Evolutionary conservation across 2,329 filamentous ascomycete genomes (phyloP).

Genomic region (Trichophyton rubrum): DNA sequence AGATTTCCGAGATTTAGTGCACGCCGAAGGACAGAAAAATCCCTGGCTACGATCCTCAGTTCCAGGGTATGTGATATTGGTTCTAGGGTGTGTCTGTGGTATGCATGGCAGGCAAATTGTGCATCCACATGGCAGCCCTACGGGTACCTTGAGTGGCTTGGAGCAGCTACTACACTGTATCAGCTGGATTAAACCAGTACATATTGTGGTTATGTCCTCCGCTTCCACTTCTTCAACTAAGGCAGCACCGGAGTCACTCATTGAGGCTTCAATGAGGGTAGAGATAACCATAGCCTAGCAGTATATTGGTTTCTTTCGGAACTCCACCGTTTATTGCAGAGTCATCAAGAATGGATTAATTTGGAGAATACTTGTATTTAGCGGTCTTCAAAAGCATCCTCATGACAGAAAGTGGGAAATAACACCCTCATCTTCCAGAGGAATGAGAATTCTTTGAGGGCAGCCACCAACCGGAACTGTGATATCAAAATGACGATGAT

Average conservation of each 20-base stretch:
- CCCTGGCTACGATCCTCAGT: constrained; percentile 53
- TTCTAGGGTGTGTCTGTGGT: constrained; percentile 51
- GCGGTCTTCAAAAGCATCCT: background rate
- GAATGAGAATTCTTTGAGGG: background rate
- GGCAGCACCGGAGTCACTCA: background rate
- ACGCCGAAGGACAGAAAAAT: constrained; percentile 57
- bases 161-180: constrained; percentile 70
- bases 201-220: background rate
- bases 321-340: too few species aligned
- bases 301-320: background rate
- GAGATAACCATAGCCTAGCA: background rate
- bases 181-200: constrained; percentile 52
- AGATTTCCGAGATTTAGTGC: background rate
- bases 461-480: background rate
- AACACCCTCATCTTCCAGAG: too few species aligned
- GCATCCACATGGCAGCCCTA: constrained; percentile 70
- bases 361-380: background rate
- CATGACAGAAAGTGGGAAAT: background rate
- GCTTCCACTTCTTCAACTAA: background rate
- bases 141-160: constrained; percentile 51
- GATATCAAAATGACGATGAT: background rate
- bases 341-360: background rate
- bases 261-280: background rate
- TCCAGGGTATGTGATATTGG: constrained; percentile 66
- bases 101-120: constrained; percentile 65